phyloP scores from a whole-genome alignment of 305 asterid species.

The Monarda citriodora region DNA sequence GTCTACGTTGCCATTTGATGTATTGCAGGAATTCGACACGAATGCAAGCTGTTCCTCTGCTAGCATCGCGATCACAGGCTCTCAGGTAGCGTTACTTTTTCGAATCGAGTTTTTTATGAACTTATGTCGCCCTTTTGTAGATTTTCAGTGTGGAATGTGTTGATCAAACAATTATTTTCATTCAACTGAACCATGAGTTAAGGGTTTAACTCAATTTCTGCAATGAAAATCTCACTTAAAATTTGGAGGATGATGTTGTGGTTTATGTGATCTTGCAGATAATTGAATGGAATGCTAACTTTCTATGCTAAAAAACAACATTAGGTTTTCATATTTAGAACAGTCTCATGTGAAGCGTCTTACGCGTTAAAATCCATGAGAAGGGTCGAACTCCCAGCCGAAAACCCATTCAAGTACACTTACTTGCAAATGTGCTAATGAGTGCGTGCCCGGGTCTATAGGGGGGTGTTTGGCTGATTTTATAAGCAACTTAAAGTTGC shows the following conservation, averaged over 20 bases:
- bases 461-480: no score
- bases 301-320: neutral
- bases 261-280: neutral
- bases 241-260: no score
- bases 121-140: neutral
- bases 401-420: no score
- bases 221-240: neutral
- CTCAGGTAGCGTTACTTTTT: conserved; percentile 50
- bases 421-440: no score
- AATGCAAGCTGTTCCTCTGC: conserved; percentile 86
- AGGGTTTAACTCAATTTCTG: neutral
- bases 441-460: no score
- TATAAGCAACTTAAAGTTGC: no score
- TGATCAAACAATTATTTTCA: neutral
- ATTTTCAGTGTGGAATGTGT: neutral
- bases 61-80: conserved; percentile 92
- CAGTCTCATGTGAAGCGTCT: no score
- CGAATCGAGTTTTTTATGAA: neutral
- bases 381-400: no score
- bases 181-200: neutral
- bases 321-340: no score
- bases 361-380: no score
- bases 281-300: neutral
- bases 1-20: conserved; percentile 90
- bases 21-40: conserved; percentile 84